Base-by-base conservation (phyloP, 768 basidiomycete genomes). In the Mycena floridula region DNA sequence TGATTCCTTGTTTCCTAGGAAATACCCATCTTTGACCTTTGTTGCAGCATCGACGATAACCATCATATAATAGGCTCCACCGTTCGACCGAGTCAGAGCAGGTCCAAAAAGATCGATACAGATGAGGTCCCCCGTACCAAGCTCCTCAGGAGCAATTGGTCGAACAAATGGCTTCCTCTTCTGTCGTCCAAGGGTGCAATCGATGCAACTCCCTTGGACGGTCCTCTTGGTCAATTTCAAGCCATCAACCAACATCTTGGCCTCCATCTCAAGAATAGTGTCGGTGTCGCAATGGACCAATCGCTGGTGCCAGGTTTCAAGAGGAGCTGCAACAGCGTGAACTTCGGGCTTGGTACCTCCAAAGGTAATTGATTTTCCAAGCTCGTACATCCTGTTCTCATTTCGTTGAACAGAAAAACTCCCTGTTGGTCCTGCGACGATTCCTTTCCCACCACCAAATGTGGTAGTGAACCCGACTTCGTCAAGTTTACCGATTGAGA, bases 401-500 rank as follows among this genome's bases (percentile, higher is more conserved):
- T n/a, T n/a, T n/a, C n/a, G n/a, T n/a, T n/a, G n/a, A n/a, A n/a
- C n/a, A n/a, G n/a, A n/a, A n/a, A n/a, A n/a, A n/a, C n/a, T n/a
- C 37, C 37, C 16, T 18, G 11, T 8, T 22, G 16, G 23, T 22
- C 37, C 7, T 38, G 8, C 7, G 23, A 38, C 23, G 3, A 39
- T 22, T 2, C 28, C 45, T 16, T 25, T n/a, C 3, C 45, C 45
- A 1, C 37, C n/a, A n/a, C n/a, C n/a, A n/a, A n/a, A n/a, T n/a
- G n/a, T n/a, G n/a, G n/a, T n/a, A n/a, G n/a, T n/a, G 24, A 32
- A 48, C 1, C 47, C 51, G 0, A 18, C 9, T 5, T 49, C 43
- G 26, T 54, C 50, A 18, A 59, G 48, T 23, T 35, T 22, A 7
- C 50, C 49, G 0, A 58, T 42, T 0, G 56, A 57, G 7, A 58